A percentile compares a stretch with the other conserved stretches of the same genome.
phyloP scores from a whole-genome alignment of 805 yeast genomes.

The Naumovozyma baii region DNA sequence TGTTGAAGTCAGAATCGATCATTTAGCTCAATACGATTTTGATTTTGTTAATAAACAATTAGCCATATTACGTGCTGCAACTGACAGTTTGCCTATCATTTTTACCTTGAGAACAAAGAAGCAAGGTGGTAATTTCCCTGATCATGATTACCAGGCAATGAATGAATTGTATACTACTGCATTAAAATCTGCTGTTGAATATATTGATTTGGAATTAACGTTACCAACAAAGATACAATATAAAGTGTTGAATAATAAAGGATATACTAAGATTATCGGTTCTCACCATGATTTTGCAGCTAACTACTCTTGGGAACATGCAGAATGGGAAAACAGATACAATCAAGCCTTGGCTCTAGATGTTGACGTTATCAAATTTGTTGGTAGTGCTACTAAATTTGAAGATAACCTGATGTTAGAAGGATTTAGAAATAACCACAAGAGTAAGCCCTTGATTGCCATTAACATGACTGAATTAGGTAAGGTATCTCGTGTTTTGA shows the following conservation, averaged over 20 bases:
- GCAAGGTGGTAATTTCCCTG: conserved; percentile 80
- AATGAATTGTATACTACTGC: conserved; percentile 49
- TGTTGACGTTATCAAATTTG: conserved; percentile 73
- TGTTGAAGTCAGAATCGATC: conserved; percentile 75
- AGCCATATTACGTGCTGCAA: conserved; percentile 53
- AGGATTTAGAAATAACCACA: conserved; percentile 50
- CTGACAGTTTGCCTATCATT: conserved; percentile 61
- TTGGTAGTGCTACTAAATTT: conserved; percentile 59
- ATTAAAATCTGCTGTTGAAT: conserved; percentile 69
- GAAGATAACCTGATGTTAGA: conserved; percentile 67
- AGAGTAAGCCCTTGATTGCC: conserved; percentile 58
- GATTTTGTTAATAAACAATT: conserved; percentile 65
- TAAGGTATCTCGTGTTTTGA: conserved; percentile 68
- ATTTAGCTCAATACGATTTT: conserved; percentile 40
- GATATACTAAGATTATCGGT: conserved; percentile 64
- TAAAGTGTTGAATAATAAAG: conserved; percentile 42
- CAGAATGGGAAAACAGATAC: conserved; percentile 69
- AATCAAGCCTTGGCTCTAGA: conserved; percentile 54
- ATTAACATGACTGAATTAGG: conserved; percentile 75
- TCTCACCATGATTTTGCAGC: conserved; percentile 74
- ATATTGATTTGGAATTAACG: conserved; percentile 69
- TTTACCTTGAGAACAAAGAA: conserved; percentile 67
- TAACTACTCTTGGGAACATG: conserved; percentile 48
- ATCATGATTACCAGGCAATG: conserved; percentile 40
- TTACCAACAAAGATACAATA: conserved; percentile 49